Base-by-base conservation (phyloP, 176 grass and related monocot genomes). In the Avena eriantha region DNA sequence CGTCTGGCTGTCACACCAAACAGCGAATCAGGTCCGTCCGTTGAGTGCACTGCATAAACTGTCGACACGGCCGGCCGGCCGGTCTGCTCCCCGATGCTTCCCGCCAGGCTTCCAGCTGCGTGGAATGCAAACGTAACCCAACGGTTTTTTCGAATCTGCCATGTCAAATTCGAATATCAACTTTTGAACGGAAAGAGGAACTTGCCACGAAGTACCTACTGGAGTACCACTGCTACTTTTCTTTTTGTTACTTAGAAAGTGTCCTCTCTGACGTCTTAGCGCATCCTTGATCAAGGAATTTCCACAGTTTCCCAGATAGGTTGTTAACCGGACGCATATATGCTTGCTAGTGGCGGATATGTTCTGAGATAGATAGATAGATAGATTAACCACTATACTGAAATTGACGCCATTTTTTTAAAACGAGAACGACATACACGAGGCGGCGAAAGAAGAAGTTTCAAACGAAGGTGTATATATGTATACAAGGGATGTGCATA, bases 291-390 rank as follows among this genome's bases (percentile, higher is more conserved):
- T 4, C 81, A 10, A 39, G 5, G 67, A 59, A 24, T 73, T 35
- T 34, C 11, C 18, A 41, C 39, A 41, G 39, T 41, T 41, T 7
- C 39, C 39, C 39, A 41, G 39, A 41, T 4, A 39, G 41, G 73
- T 54, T 3, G 51, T 77, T 78, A 24, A 75, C 72, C 22, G 1
- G 3, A 23, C 4, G 26, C 73, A 70, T 58, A 69, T 50, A 56
- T 47, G 64, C 73, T 71, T 70, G 35, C 56, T 47, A 79, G 88
- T 73, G 89, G 56, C 63, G 85, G 66, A 80, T 83, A 87, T 80
- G 76, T 80, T 87, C 84, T 22, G n/a, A n/a, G n/a, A n/a, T 70
- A 22, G 8, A 48, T 50, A 22, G 16, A 60, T 18, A 29, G 17
- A 51, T 74, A 8, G n/a, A 13, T 13, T 48, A 24, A 73, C 11